A percentile compares a stretch with the other conserved stretches of the same genome.
Conservation (phyloP, 768 basidiomycete species). For the Lactarius sanguifluus region DNA sequence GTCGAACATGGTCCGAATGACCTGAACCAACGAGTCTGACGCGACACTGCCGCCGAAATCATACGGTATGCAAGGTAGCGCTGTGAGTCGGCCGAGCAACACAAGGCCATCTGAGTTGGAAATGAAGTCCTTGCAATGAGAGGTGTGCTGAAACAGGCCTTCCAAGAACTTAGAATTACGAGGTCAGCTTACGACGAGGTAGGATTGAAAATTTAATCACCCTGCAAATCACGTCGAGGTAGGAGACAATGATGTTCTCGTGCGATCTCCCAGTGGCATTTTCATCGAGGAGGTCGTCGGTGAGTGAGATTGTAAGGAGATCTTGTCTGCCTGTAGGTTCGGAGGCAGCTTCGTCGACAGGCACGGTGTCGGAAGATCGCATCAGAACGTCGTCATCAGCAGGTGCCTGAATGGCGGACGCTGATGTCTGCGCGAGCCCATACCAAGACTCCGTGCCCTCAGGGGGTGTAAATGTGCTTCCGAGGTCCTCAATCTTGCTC, state of each 20-base stretch:
- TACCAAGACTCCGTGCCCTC: slow-evolving; percentile 69
- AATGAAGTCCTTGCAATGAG: slow-evolving; percentile 90
- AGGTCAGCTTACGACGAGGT: slow-evolving; percentile 8
- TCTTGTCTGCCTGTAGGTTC: slow-evolving; percentile 20
- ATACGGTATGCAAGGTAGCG: slow-evolving; percentile 83
- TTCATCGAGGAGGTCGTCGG: slow-evolving; percentile 22
- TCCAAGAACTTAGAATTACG: slow-evolving; percentile 71
- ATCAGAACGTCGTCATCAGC: slow-evolving; percentile 27
- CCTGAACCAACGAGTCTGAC: slow-evolving; percentile 84
- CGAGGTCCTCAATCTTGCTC: slow-evolving; percentile 71
- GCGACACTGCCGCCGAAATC: slow-evolving; percentile 84
- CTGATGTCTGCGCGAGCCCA: slow-evolving; percentile 40
- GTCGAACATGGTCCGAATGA: slow-evolving; percentile 87
- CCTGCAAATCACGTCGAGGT: slow-evolving; percentile 75
- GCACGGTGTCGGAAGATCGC: slow-evolving; percentile 20
- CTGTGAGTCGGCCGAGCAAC: slow-evolving; percentile 72
- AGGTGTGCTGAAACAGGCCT: slow-evolving; percentile 89
- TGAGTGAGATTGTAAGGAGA: slow-evolving; percentile 9
- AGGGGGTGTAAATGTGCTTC: slow-evolving; percentile 55
- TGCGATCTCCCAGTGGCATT: slow-evolving; percentile 46
- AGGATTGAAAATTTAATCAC: slow-evolving; percentile 43
- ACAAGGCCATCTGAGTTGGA: slow-evolving; percentile 68
- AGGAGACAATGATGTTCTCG: slow-evolving; percentile 75
- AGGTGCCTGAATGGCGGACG: slow-evolving; percentile 6
- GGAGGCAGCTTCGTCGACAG: slow-evolving; percentile 11